phyloP scores from a whole-genome alignment of 305 asterid genomes.

The Fraxinus baroniana region DNA sequence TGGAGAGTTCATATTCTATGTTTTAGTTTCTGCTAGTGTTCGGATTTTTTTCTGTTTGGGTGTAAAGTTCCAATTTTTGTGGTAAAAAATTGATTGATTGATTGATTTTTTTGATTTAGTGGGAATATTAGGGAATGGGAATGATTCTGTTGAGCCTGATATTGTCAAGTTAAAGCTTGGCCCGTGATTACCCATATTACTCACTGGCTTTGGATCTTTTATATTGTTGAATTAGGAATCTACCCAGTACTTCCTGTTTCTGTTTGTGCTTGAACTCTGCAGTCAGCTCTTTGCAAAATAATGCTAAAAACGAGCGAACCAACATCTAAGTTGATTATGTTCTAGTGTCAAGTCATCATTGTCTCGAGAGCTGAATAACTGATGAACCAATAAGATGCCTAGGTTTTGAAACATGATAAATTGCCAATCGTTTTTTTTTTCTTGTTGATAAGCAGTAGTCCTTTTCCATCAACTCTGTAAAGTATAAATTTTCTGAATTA shows the following conservation, averaged over 20 bases:
- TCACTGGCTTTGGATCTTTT: neutral
- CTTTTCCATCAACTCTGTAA: neutral
- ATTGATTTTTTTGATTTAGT: neutral
- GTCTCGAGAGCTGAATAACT: neutral
- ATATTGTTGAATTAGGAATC: neutral
- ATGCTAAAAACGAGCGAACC: neutral
- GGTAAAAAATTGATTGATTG: too few species aligned
- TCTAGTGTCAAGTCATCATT: neutral
- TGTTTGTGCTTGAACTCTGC: neutral
- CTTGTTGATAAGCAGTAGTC: neutral
- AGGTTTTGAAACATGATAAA: neutral
- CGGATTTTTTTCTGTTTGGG: too few species aligned
- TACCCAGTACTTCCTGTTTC: neutral
- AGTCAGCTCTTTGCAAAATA: neutral
- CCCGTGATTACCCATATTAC: too few species aligned
- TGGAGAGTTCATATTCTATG: neutral
- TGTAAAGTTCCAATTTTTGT: too few species aligned
- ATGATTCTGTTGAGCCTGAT: neutral
- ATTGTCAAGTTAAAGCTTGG: too few species aligned
- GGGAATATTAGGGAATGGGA: neutral
- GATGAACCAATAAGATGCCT: neutral
- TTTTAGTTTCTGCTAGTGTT: neutral
- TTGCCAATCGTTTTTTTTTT: neutral
- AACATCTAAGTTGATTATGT: neutral
- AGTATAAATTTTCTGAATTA: neutral